A percentile compares a stretch with the other conserved stretches of the same genome.
These are phyloP conservation scores for Achaetomium macrosporum DNA, from an alignment of 2,329 filamentous ascomycete genomes.

Conservation along the genomic window DNA sequence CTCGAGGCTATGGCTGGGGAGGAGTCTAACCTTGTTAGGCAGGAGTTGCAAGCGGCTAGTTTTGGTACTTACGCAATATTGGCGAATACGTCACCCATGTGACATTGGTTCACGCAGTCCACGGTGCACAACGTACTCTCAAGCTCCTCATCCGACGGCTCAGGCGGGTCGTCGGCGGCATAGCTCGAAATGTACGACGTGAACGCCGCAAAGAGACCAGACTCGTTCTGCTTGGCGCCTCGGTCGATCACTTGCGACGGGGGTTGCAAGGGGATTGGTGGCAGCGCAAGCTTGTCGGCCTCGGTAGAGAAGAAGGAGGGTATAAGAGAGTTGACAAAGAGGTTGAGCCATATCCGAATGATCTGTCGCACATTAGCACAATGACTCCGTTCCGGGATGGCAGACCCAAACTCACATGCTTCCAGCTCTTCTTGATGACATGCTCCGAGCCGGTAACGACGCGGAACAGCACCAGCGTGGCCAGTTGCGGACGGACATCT, in stretches of 20 bases:
- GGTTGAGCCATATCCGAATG: constrained; percentile 85
- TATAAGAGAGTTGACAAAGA: constrained; percentile 92
- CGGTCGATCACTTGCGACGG: constrained; percentile 92
- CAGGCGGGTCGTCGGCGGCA: constrained; percentile 92
- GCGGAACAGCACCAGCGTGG: constrained; percentile 90
- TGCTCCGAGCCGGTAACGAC: constrained; percentile 81
- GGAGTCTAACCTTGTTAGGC: constrained; percentile 29
- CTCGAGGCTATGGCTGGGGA: constrained; percentile 34
- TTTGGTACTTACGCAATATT: constrained; percentile 64
- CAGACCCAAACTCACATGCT: constrained; percentile 52
- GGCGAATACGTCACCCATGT: constrained; percentile 72
- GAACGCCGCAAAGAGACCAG: constrained; percentile 86
- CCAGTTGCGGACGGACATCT: constrained; percentile 88
- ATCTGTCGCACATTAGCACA: constrained; percentile 50
- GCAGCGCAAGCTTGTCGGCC: constrained; percentile 62
- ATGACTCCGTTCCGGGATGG: constrained; percentile 24
- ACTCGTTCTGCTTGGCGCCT: constrained; percentile 68
- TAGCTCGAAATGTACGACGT: constrained; percentile 98
- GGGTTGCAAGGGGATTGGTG: constrained; percentile 80
- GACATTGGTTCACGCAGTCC: constrained; percentile 87
- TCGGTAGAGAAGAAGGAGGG: constrained; percentile 66
- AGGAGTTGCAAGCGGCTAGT: too few relatives aligned
- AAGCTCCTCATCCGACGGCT: constrained; percentile 93
- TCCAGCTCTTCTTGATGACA: constrained; percentile 71
- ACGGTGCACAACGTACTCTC: constrained; percentile 93